Evolutionary conservation across 1,284 basidiomycete species (phyloP).

Genomic region (Sparassis latifolia): DNA sequence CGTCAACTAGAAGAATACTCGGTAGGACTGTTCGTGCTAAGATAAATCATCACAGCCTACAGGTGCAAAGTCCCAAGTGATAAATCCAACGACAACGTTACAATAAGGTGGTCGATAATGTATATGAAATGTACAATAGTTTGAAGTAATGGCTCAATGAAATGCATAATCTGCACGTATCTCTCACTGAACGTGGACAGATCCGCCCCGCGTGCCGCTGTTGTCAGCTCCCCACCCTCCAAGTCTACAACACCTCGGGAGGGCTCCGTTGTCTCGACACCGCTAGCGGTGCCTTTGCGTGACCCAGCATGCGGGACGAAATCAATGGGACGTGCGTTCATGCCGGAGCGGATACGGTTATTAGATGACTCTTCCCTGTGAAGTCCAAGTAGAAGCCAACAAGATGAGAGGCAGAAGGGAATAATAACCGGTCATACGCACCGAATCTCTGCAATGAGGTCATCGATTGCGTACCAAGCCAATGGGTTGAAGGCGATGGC

Average conservation of each 20-base stretch:
- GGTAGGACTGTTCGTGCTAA: too few species aligned
- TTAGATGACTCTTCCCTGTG: constrained; percentile 64
- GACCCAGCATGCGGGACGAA: constrained; percentile 61
- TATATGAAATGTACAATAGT: too few species aligned
- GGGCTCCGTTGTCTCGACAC: constrained; percentile 52
- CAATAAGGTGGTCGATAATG: too few species aligned
- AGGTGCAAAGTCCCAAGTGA: too few species aligned
- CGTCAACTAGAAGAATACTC: too few species aligned
- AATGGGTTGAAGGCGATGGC: constrained; percentile 56
- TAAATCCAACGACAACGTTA: too few species aligned
- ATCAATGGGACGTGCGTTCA: constrained; percentile 57
- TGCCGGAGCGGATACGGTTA: constrained; percentile 67
- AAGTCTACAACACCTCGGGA: constrained; percentile 39
- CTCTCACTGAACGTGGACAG: too few species aligned
- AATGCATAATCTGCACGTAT: background rate
- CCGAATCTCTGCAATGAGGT: constrained; percentile 76
- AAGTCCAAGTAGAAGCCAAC: background rate
- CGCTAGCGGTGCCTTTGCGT: constrained; percentile 56
- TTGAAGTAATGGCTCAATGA: too few species aligned
- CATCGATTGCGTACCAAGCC: constrained; percentile 71
- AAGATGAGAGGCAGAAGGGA: constrained; percentile 1
- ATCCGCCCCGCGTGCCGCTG: too few species aligned
- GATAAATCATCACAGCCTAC: too few species aligned
- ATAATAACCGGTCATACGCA: constrained; percentile 26
- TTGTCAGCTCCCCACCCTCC: constrained; percentile 30